These are phyloP conservation scores for Excoecaria cochinchinensis DNA, from an alignment of 345 rosid species.

Conservation along the genomic window DNA sequence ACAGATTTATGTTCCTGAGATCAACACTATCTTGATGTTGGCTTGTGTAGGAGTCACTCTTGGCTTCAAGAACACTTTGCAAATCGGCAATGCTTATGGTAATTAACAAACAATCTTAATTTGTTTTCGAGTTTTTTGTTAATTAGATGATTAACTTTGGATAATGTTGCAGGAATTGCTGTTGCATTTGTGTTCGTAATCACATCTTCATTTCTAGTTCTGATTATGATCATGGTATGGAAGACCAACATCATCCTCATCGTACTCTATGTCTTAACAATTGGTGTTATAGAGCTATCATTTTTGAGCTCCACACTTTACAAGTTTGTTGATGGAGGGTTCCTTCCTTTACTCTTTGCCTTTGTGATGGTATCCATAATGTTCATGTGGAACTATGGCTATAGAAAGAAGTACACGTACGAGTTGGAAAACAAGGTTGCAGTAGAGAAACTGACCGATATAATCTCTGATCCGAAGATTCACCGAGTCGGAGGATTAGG, in stretches of 20 bases:
- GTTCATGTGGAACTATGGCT: conserved; percentile 46
- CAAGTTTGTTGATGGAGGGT: conserved; percentile 50
- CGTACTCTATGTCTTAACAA: conserved; percentile 25
- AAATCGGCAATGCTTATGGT: conserved; percentile 10
- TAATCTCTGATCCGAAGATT: background rate
- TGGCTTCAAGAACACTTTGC: background rate
- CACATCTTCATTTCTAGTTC: conserved; percentile 42
- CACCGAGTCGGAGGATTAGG: conserved; percentile 42
- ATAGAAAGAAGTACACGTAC: conserved; percentile 37
- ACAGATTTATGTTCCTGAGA: conserved; percentile 53
- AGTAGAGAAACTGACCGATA: conserved; percentile 20
- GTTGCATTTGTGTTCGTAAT: conserved; percentile 48
- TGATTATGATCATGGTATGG: conserved; percentile 59
- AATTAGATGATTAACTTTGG: too few relatives aligned
- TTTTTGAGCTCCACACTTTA: conserved; percentile 47
- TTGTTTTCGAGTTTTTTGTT: background rate
- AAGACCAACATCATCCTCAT: conserved; percentile 40
- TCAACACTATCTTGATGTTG: conserved; percentile 50
- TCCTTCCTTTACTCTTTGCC: conserved; percentile 45
- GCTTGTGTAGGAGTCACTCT: conserved; percentile 46
- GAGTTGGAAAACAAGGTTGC: conserved; percentile 49
- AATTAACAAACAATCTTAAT: background rate
- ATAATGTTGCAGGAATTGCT: conserved; percentile 38
- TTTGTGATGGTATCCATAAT: conserved; percentile 31
- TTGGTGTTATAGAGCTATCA: conserved; percentile 29